phyloP scores from a whole-genome alignment of 2,329 filamentous ascomycete genomes.

The Blastomyces percursus region DNA sequence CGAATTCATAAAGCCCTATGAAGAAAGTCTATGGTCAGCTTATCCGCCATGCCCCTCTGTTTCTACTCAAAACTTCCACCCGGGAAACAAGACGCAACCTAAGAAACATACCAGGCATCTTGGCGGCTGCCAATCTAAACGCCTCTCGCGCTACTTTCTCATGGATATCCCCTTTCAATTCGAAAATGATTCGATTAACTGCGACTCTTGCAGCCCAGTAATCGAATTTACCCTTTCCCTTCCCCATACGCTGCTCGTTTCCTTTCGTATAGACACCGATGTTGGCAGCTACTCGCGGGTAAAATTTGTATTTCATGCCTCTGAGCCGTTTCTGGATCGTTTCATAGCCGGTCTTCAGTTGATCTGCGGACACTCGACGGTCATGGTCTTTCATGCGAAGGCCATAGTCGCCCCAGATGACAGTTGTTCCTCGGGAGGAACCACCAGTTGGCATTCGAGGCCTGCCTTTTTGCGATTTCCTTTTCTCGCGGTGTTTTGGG shows the following conservation, averaged over 20 bases:
- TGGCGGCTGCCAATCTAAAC: conserved; percentile 86
- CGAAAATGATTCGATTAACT: conserved; percentile 84
- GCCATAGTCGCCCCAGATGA: conserved; percentile 93
- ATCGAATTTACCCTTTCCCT: conserved; percentile 95
- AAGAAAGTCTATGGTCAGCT: not conserved
- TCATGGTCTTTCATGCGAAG: conserved; percentile 89
- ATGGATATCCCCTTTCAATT: conserved; percentile 83
- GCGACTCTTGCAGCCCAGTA: conserved; percentile 87
- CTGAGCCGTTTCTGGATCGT: conserved; percentile 81
- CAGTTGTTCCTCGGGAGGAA: conserved; percentile 81
- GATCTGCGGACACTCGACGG: conserved; percentile 73
- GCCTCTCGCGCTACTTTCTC: conserved; percentile 91
- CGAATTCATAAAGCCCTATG: conserved; percentile 64
- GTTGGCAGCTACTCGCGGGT: conserved; percentile 82
- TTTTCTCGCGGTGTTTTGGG: conserved; percentile 66
- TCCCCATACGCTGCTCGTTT: conserved; percentile 98
- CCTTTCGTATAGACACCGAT: conserved; percentile 92
- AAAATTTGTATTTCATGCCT: conserved; percentile 85
- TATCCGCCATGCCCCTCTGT: not conserved
- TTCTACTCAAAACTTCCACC: too few relatives aligned
- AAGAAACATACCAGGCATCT: conserved; percentile 64
- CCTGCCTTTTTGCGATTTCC: conserved; percentile 80
- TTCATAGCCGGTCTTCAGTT: conserved; percentile 84
- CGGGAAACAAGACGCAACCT: not conserved
- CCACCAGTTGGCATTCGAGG: conserved; percentile 83